Conservation (phyloP, 306 rosid species). For the Cucumis hystrix region DNA sequence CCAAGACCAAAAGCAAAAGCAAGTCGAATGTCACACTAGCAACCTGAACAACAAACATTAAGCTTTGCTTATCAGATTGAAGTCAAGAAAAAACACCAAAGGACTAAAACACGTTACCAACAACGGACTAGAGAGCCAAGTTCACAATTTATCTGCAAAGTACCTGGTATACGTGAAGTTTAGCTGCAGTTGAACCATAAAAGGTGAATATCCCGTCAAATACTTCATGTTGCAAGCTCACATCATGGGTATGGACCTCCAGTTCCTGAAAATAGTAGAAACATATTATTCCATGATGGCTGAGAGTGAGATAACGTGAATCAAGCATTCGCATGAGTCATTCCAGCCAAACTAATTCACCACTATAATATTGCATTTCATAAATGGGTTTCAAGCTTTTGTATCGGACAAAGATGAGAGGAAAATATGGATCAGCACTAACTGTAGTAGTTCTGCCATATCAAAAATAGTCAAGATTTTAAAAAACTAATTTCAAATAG, state of each 20-base stretch:
- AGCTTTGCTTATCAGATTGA: background rate
- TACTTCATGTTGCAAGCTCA: constrained; percentile 65
- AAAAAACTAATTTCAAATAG: background rate
- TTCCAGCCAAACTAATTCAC: background rate
- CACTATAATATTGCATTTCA: background rate
- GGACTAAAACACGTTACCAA: background rate
- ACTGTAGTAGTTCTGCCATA: background rate
- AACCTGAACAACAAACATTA: constrained; percentile 45
- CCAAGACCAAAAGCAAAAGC: constrained; percentile 73
- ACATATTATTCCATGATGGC: background rate
- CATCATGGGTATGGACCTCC: constrained; percentile 74
- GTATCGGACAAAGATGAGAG: background rate
- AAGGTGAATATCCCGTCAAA: constrained; percentile 85
- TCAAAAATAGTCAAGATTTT: background rate
- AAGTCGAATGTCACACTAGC: constrained; percentile 96
- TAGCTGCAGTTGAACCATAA: constrained; percentile 58
- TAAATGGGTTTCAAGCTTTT: background rate
- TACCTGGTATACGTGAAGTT: constrained; percentile 80
- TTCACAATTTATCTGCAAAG: background rate
- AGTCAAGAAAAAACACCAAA: background rate
- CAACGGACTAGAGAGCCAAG: background rate
- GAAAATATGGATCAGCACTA: background rate
- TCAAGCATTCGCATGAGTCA: background rate
- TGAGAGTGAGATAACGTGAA: background rate
- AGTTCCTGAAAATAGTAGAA: constrained; percentile 44